Conservation (phyloP, 192 early-diverging fungal genomes). For the Entomortierella beljakovae region DNA sequence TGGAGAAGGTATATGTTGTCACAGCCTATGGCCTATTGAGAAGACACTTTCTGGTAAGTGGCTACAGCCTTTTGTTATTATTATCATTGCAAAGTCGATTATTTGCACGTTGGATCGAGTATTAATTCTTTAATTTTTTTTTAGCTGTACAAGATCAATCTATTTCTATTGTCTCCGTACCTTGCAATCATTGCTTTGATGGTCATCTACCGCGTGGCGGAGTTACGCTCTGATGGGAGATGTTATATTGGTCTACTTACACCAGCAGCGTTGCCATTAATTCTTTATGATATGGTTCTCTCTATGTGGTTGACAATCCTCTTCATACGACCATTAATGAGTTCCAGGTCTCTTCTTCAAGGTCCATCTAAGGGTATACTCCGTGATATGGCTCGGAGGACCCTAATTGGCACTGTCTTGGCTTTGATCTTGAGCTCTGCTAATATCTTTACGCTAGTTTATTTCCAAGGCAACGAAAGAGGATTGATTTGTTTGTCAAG, state of each 20-base stretch:
- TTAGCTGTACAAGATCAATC: constrained; percentile 36
- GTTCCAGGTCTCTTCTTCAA: constrained; percentile 37
- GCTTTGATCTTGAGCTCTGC: constrained; percentile 51
- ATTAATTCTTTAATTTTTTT: background rate
- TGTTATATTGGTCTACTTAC: constrained; percentile 24
- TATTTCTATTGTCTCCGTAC: constrained; percentile 25
- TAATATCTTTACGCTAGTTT: constrained; percentile 50
- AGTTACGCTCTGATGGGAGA: background rate
- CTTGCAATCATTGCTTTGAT: constrained; percentile 15
- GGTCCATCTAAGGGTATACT: constrained; percentile 36
- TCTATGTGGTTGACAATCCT: constrained; percentile 30
- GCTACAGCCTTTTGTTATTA: background rate
- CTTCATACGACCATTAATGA: constrained; percentile 23
- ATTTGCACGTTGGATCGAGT: background rate
- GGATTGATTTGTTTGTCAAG: constrained; percentile 56
- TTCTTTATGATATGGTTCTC: constrained; percentile 34
- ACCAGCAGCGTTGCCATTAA: constrained; percentile 2
- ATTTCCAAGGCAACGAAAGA: constrained; percentile 51
- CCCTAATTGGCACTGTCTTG: constrained; percentile 50
- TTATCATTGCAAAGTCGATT: background rate
- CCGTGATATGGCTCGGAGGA: constrained; percentile 51
- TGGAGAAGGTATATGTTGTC: constrained; percentile 54
- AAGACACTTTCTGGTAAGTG: constrained; percentile 36
- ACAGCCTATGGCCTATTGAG: constrained; percentile 28
- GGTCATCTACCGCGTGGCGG: constrained; percentile 6